Evolutionary conservation across 2,329 filamentous ascomycete species (phyloP).

Genomic region (Nigrograna mackinnonii): DNA sequence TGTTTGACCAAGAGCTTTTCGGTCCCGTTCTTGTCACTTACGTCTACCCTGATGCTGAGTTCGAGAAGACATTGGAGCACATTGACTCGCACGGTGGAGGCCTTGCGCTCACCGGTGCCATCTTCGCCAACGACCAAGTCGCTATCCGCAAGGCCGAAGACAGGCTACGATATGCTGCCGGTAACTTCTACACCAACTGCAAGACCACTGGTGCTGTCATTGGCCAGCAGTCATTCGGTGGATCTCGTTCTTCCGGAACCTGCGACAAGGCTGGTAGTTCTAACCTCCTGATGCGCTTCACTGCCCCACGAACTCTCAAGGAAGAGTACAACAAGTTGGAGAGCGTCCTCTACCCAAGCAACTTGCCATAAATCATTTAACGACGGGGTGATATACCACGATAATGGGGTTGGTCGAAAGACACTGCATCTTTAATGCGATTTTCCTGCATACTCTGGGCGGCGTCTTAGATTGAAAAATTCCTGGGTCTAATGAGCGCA

Average conservation of each 20-base stretch:
- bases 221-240: slow-evolving; percentile 56
- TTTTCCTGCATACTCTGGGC: no score
- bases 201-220: slow-evolving; percentile 64
- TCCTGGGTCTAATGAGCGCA: no score
- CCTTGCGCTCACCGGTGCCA: slow-evolving; percentile 76
- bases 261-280: slow-evolving; percentile 63
- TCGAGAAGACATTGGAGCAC: slow-evolving; percentile 57
- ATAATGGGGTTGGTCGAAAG: no score
- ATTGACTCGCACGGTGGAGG: slow-evolving; percentile 68
- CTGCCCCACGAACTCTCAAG: slow-evolving; percentile 60
- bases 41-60: slow-evolving; percentile 72
- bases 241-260: slow-evolving; percentile 59
- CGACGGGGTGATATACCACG: no score
- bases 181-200: slow-evolving; percentile 87
- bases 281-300: slow-evolving; percentile 56
- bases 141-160: slow-evolving; percentile 72
- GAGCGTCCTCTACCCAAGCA: slow-evolving; percentile 58
- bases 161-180: slow-evolving; percentile 70
- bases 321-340: slow-evolving; percentile 56
- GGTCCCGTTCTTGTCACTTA: slow-evolving; percentile 77
- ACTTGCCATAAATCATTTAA: no score
- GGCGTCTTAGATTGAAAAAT: no score
- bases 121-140: slow-evolving; percentile 72
- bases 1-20: slow-evolving; percentile 80
- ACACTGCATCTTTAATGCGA: no score